Evolutionary conservation across 2,329 filamentous ascomycete species (phyloP).

Genomic region (Hymenoscyphus fructigenus): DNA sequence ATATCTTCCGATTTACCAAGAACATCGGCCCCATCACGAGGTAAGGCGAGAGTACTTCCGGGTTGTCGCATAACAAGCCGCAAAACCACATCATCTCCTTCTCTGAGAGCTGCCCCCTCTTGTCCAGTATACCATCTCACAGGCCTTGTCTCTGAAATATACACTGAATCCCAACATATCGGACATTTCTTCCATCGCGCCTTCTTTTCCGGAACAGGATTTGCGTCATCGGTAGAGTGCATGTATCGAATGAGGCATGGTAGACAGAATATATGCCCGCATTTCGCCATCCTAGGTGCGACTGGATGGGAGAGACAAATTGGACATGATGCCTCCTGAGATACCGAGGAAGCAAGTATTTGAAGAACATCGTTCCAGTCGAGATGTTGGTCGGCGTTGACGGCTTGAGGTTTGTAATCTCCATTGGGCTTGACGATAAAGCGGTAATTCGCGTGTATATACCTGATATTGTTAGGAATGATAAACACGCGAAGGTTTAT

Average conservation of each 20-base stretch:
- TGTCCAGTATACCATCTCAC: slow-evolving; percentile 91
- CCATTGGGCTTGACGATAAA: slow-evolving; percentile 87
- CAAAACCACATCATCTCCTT: slow-evolving; percentile 87
- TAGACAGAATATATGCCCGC: slow-evolving; percentile 95
- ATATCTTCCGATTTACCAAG: slow-evolving; percentile 71
- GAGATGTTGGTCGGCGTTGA: slow-evolving; percentile 83
- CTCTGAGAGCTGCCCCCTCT: slow-evolving; percentile 74
- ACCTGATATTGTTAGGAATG: slow-evolving; percentile 48
- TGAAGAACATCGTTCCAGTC: slow-evolving; percentile 92
- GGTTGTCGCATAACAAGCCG: slow-evolving; percentile 79
- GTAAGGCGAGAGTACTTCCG: slow-evolving; percentile 82
- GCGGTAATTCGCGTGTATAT: slow-evolving; percentile 94
- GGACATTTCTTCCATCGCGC: slow-evolving; percentile 92
- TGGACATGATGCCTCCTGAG: slow-evolving; percentile 84
- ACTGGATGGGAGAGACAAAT: slow-evolving; percentile 93
- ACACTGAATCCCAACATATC: slow-evolving; percentile 92
- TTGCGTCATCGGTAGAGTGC: slow-evolving; percentile 74
- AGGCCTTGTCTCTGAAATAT: slow-evolving; percentile 83
- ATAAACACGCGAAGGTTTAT: slow-evolving; percentile 7
- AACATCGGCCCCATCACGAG: slow-evolving; percentile 72
- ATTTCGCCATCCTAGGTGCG: slow-evolving; percentile 93
- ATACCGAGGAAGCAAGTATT: slow-evolving; percentile 85
- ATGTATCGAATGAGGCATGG: slow-evolving; percentile 94
- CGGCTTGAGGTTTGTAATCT: slow-evolving; percentile 76
- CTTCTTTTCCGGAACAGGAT: slow-evolving; percentile 62